Percentiles rank a stretch among this genome's conserved stretches.
These are phyloP conservation scores for Fraxinus sp. DNA, from an alignment of 305 asterid species.

Conservation along the genomic window DNA sequence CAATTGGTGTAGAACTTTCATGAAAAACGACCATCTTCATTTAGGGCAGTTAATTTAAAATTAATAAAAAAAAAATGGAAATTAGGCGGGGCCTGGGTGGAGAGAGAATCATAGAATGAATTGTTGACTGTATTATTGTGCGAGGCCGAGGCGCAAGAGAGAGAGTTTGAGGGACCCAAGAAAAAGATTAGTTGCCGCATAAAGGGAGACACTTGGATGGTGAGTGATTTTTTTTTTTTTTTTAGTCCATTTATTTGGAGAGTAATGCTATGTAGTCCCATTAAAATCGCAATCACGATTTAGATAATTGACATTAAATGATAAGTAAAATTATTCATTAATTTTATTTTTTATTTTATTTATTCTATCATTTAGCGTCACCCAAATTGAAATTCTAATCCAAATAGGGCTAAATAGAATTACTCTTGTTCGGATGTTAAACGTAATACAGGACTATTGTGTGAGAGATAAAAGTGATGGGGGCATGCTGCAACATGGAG, in stretches of 20 bases:
- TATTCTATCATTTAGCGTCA: no score
- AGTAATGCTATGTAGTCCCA: no score
- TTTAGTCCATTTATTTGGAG: no score
- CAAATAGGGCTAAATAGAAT: no score
- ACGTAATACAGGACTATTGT: no score
- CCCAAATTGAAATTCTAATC: no score
- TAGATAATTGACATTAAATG: no score
- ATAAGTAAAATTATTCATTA: no score
- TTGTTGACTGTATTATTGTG: constrained; percentile 41
- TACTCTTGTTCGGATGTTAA: no score
- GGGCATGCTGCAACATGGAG: constrained; percentile 23
- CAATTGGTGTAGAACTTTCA: neutral
- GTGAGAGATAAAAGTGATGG: constrained; percentile 22
- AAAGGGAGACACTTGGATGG: constrained; percentile 32
- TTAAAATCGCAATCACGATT: no score
- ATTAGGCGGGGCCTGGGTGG: constrained; percentile 2
- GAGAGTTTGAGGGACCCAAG: constrained; percentile 29
- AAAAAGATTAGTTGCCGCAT: constrained; percentile 39
- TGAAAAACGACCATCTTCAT: neutral
- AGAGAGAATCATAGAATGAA: constrained; percentile 23
- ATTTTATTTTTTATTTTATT: no score
- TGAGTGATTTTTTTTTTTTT: no score
- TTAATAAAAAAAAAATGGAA: neutral
- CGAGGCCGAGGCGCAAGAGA: neutral
- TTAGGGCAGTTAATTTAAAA: neutral